A percentile compares a stretch with the other conserved stretches of the same genome.
phyloP scores from a whole-genome alignment of 306 rosid genomes.

The Castanopsis chinensis region DNA sequence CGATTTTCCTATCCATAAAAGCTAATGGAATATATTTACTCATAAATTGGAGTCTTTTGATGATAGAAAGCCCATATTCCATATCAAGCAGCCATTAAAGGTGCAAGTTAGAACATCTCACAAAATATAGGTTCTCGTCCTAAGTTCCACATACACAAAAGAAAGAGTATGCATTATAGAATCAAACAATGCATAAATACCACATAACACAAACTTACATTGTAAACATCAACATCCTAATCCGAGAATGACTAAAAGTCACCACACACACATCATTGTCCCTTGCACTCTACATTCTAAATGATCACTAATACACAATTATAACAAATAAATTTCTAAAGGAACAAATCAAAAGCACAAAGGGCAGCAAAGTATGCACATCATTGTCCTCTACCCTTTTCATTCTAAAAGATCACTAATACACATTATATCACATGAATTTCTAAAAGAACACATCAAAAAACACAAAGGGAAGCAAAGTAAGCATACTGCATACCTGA shows the following conservation, averaged over 20 bases:
- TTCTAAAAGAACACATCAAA: not conserved
- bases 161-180: not conserved
- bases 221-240: not conserved
- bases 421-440: not conserved
- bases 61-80: not conserved
- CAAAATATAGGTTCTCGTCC: not conserved
- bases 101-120: not conserved
- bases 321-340: too few relatives aligned
- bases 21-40: too few relatives aligned
- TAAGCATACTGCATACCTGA: constrained; percentile 58
- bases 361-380: too few relatives aligned
- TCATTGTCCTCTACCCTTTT: too few relatives aligned
- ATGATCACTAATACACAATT: not conserved
- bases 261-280: not conserved
- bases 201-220: not conserved
- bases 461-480: not conserved
- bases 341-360: too few relatives aligned
- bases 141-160: not conserved
- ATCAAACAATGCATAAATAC: not conserved
- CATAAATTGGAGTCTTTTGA: too few relatives aligned
- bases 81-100: not conserved
- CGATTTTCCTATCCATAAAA: too few relatives aligned
- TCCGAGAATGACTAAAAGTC: not conserved
- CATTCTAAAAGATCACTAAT: too few relatives aligned
- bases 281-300: not conserved